A percentile compares a stretch with the other conserved stretches of the same genome.
phyloP scores from a whole-genome alignment of 306 rosid species.

The Dalbergia cochinchinensis region DNA sequence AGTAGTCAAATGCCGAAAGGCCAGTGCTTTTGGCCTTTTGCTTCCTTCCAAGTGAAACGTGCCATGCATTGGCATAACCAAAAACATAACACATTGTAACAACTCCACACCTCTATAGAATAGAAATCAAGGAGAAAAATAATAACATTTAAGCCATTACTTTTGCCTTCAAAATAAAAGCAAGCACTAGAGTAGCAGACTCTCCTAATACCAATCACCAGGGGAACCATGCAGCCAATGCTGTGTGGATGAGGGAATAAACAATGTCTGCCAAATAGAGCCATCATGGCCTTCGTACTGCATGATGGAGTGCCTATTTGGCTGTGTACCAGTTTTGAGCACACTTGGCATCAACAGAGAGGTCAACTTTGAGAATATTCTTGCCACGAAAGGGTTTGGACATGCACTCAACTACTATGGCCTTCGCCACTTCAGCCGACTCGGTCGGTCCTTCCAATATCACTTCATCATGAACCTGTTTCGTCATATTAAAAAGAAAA shows the following conservation, averaged over 20 bases:
- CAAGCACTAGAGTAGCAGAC: constrained; percentile 16
- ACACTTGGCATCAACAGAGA: constrained; percentile 89
- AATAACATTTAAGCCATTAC: constrained; percentile 1
- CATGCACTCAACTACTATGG: constrained; percentile 91
- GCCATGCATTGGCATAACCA: constrained; percentile 41
- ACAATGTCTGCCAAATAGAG: constrained; percentile 20
- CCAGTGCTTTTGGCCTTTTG: constrained; percentile 45
- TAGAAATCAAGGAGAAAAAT: constrained; percentile 19
- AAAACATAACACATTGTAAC: constrained; percentile 37
- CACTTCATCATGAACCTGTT: constrained; percentile 92
- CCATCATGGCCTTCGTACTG: constrained; percentile 1
- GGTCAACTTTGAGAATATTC: constrained; percentile 80
- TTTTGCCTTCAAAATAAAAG: constrained; percentile 34
- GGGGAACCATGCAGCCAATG: constrained; percentile 27
- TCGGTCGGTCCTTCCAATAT: constrained; percentile 92
- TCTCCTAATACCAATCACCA: constrained; percentile 26
- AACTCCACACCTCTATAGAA: constrained; percentile 45
- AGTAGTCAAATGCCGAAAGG: constrained; percentile 34
- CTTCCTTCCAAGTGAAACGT: constrained; percentile 22
- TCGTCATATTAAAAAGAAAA: constrained; percentile 33
- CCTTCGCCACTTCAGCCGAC: constrained; percentile 80
- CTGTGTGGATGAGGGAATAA: constrained; percentile 29
- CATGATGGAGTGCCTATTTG: constrained; percentile 54
- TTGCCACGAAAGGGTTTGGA: constrained; percentile 77
- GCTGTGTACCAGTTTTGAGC: constrained; percentile 88